Conservation (phyloP, 2,329 filamentous ascomycete genomes). For the Neocatenulostroma microsporum region DNA sequence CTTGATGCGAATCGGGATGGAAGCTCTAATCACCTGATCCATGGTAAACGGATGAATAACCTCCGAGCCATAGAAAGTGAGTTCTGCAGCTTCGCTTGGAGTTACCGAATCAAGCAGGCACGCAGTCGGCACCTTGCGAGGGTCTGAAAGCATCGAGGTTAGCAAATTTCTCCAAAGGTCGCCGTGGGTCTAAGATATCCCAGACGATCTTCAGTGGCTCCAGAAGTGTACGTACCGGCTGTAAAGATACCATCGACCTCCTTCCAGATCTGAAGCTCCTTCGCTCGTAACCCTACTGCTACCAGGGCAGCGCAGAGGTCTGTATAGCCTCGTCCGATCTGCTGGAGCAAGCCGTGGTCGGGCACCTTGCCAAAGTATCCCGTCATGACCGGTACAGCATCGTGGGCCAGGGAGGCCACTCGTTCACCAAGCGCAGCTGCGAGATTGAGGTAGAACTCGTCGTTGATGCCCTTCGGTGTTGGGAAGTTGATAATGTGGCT, state of each 20-base stretch:
- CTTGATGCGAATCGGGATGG: conserved; percentile 82
- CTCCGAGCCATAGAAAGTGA: conserved; percentile 70
- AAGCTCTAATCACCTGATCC: conserved; percentile 76
- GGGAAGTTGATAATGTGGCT: conserved; percentile 68
- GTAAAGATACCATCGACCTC: conserved; percentile 95
- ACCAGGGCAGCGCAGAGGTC: conserved; percentile 90
- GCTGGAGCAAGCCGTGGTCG: conserved; percentile 79
- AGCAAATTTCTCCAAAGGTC: too few species aligned
- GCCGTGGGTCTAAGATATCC: too few species aligned
- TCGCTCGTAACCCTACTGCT: conserved; percentile 77
- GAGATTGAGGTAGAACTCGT: conserved; percentile 41
- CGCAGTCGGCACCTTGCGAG: conserved; percentile 86
- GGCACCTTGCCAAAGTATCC: conserved; percentile 94
- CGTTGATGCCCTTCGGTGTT: conserved; percentile 35
- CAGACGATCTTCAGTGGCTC: too few species aligned
- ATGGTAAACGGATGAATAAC: conserved; percentile 99
- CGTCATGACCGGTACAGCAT: conserved; percentile 51
- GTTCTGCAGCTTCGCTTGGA: conserved; percentile 86
- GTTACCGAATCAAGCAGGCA: conserved; percentile 81
- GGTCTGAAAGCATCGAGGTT: too few species aligned
- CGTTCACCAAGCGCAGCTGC: conserved; percentile 35
- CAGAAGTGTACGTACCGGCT: too few species aligned
- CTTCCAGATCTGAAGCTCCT: conserved; percentile 96
- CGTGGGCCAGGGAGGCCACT: conserved; percentile 37
- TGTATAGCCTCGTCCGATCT: conserved; percentile 92